Conservation (phyloP, 2,329 filamentous ascomycete genomes). For the Hymenoscyphus fructigenus region DNA sequence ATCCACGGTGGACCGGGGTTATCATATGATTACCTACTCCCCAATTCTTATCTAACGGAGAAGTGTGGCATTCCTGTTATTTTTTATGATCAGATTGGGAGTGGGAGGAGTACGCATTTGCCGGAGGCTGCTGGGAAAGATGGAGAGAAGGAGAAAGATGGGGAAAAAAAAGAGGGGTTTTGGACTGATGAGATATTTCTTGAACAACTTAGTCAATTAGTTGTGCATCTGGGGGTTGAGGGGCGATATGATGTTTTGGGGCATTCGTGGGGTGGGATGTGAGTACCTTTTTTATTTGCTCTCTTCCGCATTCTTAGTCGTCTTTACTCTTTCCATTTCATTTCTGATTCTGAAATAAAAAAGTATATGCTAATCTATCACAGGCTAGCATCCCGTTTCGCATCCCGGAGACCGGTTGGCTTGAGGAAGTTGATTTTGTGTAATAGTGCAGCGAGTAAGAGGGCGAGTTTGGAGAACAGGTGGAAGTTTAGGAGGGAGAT, state of each 20-base stretch:
- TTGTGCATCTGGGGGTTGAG: constrained; percentile 38
- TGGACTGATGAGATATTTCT: constrained; percentile 50
- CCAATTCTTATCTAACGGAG: constrained; percentile 40
- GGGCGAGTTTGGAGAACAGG: constrained; percentile 22
- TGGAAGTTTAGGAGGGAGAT: constrained; percentile 28
- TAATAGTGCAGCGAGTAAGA: constrained; percentile 30
- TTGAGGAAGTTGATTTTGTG: constrained; percentile 43
- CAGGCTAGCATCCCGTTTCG: constrained; percentile 44
- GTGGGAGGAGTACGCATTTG: constrained; percentile 49
- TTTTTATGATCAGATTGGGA: constrained; percentile 55
- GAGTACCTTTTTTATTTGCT: too few species aligned
- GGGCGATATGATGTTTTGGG: constrained; percentile 46
- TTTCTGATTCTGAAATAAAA: too few species aligned
- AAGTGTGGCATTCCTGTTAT: constrained; percentile 45
- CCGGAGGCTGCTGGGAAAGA: constrained; percentile 43
- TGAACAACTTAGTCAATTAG: constrained; percentile 49
- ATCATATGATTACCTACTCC: constrained; percentile 43
- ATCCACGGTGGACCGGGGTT: constrained; percentile 50
- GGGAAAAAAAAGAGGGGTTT: constrained; percentile 45
- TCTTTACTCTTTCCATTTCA: too few species aligned
- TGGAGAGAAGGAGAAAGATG: too few species aligned
- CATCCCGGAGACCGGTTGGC: constrained; percentile 38
- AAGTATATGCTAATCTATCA: too few species aligned
- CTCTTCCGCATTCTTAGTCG: too few species aligned
- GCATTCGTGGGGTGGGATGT: constrained; percentile 56